Conservation (phyloP, 441 rosid genomes). For the Geranium incanum region DNA sequence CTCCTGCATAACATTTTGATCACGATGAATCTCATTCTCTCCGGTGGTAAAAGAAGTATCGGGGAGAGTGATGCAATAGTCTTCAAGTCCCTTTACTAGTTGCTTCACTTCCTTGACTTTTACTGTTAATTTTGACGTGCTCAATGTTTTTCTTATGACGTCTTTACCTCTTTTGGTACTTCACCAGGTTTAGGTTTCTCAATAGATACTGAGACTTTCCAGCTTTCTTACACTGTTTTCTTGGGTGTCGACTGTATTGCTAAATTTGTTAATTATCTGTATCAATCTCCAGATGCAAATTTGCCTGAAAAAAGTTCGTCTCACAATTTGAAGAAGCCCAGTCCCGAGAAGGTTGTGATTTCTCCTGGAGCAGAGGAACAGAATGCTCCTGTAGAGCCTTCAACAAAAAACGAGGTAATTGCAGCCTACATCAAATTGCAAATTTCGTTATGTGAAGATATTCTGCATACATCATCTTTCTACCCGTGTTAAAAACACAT, state of each 20-base stretch:
- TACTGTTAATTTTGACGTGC: too few species aligned
- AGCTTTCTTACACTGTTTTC: too few species aligned
- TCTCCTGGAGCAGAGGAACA: slow-evolving; percentile 27
- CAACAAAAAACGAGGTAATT: slow-evolving; percentile 40
- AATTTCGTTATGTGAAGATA: too few species aligned
- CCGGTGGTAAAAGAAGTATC: not conserved
- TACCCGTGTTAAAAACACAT: not conserved
- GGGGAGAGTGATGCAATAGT: not conserved
- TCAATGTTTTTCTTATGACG: not conserved
- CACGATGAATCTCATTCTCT: not conserved
- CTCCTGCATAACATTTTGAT: slow-evolving; percentile 6
- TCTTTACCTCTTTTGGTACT: not conserved
- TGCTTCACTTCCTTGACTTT: too few species aligned
- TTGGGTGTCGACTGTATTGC: not conserved
- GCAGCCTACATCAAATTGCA: not conserved
- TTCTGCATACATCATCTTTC: not conserved
- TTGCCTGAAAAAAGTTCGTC: slow-evolving; percentile 19
- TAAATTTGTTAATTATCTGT: slow-evolving; percentile 7
- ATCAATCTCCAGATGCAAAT: slow-evolving; percentile 26
- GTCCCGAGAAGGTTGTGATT: slow-evolving; percentile 19
- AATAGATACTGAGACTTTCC: too few species aligned
- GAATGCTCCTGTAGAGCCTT: slow-evolving; percentile 22
- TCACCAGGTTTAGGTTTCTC: not conserved
- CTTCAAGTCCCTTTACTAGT: not conserved
- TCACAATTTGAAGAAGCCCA: slow-evolving; percentile 20